Percentiles rank a stretch among this genome's conserved stretches.
Conservation (phyloP, 176 grass and related monocot genomes). For the Oryza meridionalis region DNA sequence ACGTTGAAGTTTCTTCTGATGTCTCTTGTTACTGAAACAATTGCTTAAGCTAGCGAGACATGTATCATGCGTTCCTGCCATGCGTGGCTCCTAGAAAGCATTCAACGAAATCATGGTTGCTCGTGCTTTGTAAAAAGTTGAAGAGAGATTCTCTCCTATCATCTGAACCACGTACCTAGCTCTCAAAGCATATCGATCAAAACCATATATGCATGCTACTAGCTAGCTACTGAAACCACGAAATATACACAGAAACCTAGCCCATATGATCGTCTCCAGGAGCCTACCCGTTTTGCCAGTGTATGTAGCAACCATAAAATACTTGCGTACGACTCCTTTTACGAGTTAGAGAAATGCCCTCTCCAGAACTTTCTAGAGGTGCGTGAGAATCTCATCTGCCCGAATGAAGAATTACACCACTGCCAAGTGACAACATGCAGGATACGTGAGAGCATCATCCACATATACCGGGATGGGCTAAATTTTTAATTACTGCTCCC, state of each 20-base stretch:
- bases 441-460: neutral
- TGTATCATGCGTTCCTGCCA: conserved; percentile 11
- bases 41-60: neutral
- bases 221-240: neutral
- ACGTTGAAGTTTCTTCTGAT: neutral
- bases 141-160: neutral
- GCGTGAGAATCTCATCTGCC: conserved; percentile 44
- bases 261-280: neutral
- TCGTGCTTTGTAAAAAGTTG: neutral
- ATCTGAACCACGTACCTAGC: neutral
- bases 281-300: neutral
- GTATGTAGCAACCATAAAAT: neutral
- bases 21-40: neutral
- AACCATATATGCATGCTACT: neutral
- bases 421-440: neutral
- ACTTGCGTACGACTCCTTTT: neutral
- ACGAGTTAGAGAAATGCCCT: conserved; percentile 9
- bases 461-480: neutral
- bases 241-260: neutral
- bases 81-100: conserved; percentile 48
- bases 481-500: too few relatives aligned
- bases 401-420: neutral
- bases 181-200: neutral
- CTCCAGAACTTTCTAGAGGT: conserved; percentile 32
- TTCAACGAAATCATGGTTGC: conserved; percentile 27